Evolutionary conservation across 2,329 filamentous ascomycete genomes (phyloP).

Genomic region (Thermomyces lanuginosus): DNA sequence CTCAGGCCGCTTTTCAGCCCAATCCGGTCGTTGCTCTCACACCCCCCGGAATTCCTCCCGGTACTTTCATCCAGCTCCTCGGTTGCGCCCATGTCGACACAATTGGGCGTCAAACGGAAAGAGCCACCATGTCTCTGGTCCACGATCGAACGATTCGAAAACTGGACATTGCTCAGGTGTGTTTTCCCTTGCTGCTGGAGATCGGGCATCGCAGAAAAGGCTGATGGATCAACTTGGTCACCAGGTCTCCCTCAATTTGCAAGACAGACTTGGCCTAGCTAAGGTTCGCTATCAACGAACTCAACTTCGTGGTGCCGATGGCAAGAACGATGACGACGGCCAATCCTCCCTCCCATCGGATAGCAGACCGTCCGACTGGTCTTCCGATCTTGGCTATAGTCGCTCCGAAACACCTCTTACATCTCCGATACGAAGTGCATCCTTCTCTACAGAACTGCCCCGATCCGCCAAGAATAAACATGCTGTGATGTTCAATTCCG

Average conservation of each 20-base stretch:
- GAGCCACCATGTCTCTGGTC: constrained; percentile 16
- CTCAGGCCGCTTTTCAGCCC: too few relatives aligned
- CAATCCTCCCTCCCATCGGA: constrained; percentile 47
- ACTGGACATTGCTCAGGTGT: constrained; percentile 27
- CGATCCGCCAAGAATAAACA: constrained; percentile 33
- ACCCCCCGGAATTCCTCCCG: too few relatives aligned
- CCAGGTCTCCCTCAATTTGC: constrained; percentile 82
- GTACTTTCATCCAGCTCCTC: too few relatives aligned
- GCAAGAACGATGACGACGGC: constrained; percentile 62
- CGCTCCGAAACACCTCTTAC: constrained; percentile 40
- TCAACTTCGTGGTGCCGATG: constrained; percentile 74
- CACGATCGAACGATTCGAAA: constrained; percentile 25
- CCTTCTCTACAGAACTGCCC: constrained; percentile 70
- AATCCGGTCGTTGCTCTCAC: too few relatives aligned
- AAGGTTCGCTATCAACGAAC: constrained; percentile 96
- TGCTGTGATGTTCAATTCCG: constrained; percentile 29
- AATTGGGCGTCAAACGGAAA: constrained; percentile 4
- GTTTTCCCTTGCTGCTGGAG: too few relatives aligned
- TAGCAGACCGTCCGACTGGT: constrained; percentile 72
- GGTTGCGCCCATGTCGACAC: too few relatives aligned
- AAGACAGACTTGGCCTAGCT: constrained; percentile 85
- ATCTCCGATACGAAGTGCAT: constrained; percentile 65
- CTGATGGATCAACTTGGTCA: too few relatives aligned
- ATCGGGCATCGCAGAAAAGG: too few relatives aligned
- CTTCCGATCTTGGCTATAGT: constrained; percentile 60